phyloP scores from a whole-genome alignment of 306 rosid species.

The Sechiopsis laciniata region DNA sequence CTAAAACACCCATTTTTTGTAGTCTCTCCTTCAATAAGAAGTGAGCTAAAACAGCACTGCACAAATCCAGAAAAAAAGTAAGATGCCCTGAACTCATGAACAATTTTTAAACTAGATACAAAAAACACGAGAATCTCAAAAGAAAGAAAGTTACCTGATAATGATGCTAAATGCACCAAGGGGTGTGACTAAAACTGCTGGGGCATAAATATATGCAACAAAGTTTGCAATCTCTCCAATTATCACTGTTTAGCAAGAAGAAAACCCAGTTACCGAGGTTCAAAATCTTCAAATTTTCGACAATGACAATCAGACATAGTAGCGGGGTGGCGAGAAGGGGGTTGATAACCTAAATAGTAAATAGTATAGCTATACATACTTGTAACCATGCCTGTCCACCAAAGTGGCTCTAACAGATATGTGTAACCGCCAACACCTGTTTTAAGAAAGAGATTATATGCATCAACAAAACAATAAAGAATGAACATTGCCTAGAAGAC shows the following conservation, averaged over 20 bases:
- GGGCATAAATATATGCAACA: conserved; percentile 88
- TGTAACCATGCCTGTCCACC: conserved; percentile 98
- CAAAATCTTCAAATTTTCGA: not conserved
- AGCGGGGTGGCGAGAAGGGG: not conserved
- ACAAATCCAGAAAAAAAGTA: conserved; percentile 24
- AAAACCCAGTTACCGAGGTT: conserved; percentile 25
- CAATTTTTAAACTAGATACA: conserved; percentile 7
- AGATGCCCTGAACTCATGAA: conserved; percentile 21
- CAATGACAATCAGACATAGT: not conserved
- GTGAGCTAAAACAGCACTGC: conserved; percentile 87
- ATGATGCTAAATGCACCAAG: conserved; percentile 94
- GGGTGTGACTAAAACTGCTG: conserved; percentile 92
- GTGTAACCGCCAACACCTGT: conserved; percentile 87
- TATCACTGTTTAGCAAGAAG: conserved; percentile 51
- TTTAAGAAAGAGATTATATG: conserved; percentile 20
- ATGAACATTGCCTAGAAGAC: not conserved
- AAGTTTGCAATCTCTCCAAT: conserved; percentile 86
- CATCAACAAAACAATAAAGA: conserved; percentile 8
- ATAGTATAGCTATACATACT: conserved; percentile 44
- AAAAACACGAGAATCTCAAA: conserved; percentile 12
- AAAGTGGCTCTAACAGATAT: conserved; percentile 81
- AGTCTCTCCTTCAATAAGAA: conserved; percentile 74
- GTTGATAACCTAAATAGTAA: not conserved
- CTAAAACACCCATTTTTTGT: conserved; percentile 76
- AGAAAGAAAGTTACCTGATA: conserved; percentile 50